Evolutionary conservation across 2,329 filamentous ascomycete species (phyloP), one percentile per base, ranked within the genome.

Genomic region (Hymenoscyphus repandus): DNA sequence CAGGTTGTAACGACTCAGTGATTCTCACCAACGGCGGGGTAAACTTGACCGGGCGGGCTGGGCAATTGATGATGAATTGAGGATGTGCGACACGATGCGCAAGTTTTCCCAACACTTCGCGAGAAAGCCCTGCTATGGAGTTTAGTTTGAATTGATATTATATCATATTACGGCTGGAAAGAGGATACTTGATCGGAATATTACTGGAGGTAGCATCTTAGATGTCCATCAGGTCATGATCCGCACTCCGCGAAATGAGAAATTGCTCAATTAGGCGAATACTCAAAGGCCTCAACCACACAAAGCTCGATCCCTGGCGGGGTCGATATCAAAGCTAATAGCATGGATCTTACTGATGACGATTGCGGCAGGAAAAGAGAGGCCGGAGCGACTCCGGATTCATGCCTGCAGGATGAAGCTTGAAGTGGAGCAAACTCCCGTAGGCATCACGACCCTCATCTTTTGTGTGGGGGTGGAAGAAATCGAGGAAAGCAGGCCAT

Each of bases 221-320:
- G 38, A 50, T 48, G 50, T 52, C 40, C 37, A 45, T 45, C 36
- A 48, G 33, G 32, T 34, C n/a, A 43, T 34, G 51, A 51, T 56
- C 52, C 50, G 52, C 49, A 40, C 36, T 52, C 39, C 45, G 41
- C 54, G 49, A 40, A 46, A 57, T 57, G 52, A 57, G 40, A 17
- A 49, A 52, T 51, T 38, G 37, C 56, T 52, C 33, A 42, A 53
- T 58, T 40, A 31, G 37, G 52, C 47, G 34, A 39, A 30, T 30
- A 9, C 27, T 40, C 44, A 33, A 51, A 36, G 52, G 44, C 45
- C 17, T 50, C 39, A 49, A 44, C 30, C 47, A 43, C 33, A 20
- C 44, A 18, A 27, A 11, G 37, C 32, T 18, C 43, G 36, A 56
- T 51, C 50, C 43, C 20, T 41, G 51, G 20, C 40, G 30, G 27